Evolutionary conservation across 306 rosid genomes (phyloP), one percentile per base, ranked within the genome.

Genomic region (Acacia melanoxylon): DNA sequence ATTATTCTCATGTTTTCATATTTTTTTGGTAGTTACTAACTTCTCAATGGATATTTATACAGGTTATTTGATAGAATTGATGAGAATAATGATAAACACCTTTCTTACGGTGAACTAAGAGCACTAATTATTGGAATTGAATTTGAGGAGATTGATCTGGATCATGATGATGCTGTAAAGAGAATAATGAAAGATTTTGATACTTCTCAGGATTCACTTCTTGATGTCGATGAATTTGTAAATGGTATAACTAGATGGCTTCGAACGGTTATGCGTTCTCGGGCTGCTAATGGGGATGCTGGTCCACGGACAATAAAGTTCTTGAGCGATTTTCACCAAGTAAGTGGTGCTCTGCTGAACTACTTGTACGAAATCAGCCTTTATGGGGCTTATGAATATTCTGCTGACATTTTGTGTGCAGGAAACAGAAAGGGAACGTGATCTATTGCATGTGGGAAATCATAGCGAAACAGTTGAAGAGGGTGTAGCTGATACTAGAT

Each of bases 81-180:
- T 52, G 83, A 9, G 83, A 69, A 93, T 48, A 5, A 58, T 0
- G 90, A 95, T 82, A 79, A 76, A 2, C 2, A 3, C 22, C 92
- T 95, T 83, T 91, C 97, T 44, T 20, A 73, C 11, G 22, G 83
- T 82, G 98, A 95, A 88, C 75, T 92, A 80, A 88, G 74, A 83
- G 99, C 99, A 8, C 85, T 93, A 45, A 79, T 95, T 8, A 80
- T 95, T 42, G 99, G 99, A 75, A 90, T 95, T 81, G 65, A 65
- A 10, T 93, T 91, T 73, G 96, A 88, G 29, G 91, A 85, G 84
- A 63, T 95, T 58, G 94, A 89, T 86, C 87, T 95, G 67, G 91
- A 91, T 51, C 83, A 70, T 3, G 82, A 91, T 25, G 97, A 92
- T 25, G 97, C 97, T 27, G 92, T 91, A 58, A 71, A 33, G 9